Conservation (phyloP, 1,139 yeast genomes). For the Hyphopichia fennica region DNA sequence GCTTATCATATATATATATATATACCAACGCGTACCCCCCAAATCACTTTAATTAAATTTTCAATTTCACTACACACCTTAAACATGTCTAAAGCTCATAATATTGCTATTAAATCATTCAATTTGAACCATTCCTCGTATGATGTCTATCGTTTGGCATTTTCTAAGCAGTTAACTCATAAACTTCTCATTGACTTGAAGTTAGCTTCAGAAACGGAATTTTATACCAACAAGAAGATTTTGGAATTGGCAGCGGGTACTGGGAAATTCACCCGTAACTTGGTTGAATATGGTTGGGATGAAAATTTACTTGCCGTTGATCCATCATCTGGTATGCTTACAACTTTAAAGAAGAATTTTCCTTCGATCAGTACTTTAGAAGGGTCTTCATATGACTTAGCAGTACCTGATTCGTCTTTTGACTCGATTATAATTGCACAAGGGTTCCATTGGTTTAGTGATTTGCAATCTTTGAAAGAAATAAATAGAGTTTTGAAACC, state of each 20-base stretch:
- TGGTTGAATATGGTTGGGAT: slow-evolving; percentile 44
- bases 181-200: slow-evolving; percentile 41
- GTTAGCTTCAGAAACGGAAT: slow-evolving; percentile 18
- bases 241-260: slow-evolving; percentile 67
- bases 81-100: slow-evolving; percentile 21
- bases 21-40: no score
- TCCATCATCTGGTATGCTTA: slow-evolving; percentile 62
- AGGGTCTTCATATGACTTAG: slow-evolving; percentile 53
- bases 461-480: slow-evolving; percentile 48
- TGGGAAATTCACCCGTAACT: slow-evolving; percentile 58
- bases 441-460: slow-evolving; percentile 71
- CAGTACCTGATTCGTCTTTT: slow-evolving; percentile 42
- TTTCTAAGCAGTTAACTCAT: slow-evolving; percentile 47
- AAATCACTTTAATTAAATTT: background rate
- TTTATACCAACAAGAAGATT: slow-evolving; percentile 27
- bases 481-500: slow-evolving; percentile 52
- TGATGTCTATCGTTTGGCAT: slow-evolving; percentile 59
- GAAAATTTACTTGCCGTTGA: slow-evolving; percentile 49
- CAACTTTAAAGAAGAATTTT: slow-evolving; percentile 45
- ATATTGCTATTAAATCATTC: slow-evolving; percentile 47
- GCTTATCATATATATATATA: no score
- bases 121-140: slow-evolving; percentile 54
- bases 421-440: slow-evolving; percentile 64
- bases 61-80: background rate
- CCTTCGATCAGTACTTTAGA: slow-evolving; percentile 42